phyloP scores from a whole-genome alignment of 768 basidiomycete species.

The Lyophyllum decastes region DNA sequence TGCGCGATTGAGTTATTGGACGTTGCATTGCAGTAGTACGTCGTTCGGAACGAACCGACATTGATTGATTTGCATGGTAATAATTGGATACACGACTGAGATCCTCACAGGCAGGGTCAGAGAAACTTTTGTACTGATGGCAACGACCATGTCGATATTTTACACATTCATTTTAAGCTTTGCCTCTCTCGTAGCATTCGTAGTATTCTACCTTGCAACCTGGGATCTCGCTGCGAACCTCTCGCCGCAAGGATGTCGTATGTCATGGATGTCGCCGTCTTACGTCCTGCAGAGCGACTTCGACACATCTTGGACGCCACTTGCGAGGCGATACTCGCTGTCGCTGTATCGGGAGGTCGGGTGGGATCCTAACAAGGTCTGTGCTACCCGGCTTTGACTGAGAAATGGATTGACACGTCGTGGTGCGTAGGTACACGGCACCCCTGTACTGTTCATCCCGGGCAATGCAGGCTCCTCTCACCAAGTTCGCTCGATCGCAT shows the following conservation, averaged over 20 bases:
- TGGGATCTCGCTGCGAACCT: slow-evolving; percentile 48
- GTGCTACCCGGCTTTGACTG: slow-evolving; percentile 10
- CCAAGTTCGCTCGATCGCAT: slow-evolving; percentile 94
- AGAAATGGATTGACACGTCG: background rate
- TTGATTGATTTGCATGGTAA: too few species aligned
- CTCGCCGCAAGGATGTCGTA: slow-evolving; percentile 90
- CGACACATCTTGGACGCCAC: slow-evolving; percentile 66
- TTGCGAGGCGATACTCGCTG: slow-evolving; percentile 78
- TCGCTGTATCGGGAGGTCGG: slow-evolving; percentile 89
- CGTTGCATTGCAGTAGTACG: too few species aligned
- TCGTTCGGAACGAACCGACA: too few species aligned
- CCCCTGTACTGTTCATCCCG: slow-evolving; percentile 95
- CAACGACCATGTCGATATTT: slow-evolving; percentile 24
- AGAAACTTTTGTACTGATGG: background rate
- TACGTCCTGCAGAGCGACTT: slow-evolving; percentile 76
- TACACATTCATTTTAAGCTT: slow-evolving; percentile 35
- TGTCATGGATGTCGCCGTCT: slow-evolving; percentile 95
- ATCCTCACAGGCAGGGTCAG: background rate
- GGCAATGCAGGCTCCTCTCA: slow-evolving; percentile 96
- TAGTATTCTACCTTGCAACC: slow-evolving; percentile 43
- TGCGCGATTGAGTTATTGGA: too few species aligned
- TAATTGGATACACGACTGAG: background rate
- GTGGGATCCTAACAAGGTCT: slow-evolving; percentile 72
- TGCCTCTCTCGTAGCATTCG: slow-evolving; percentile 33
- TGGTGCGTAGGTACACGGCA: slow-evolving; percentile 37